phyloP scores from a whole-genome alignment of 106 monocot species.

The Cymbidium sinense region DNA sequence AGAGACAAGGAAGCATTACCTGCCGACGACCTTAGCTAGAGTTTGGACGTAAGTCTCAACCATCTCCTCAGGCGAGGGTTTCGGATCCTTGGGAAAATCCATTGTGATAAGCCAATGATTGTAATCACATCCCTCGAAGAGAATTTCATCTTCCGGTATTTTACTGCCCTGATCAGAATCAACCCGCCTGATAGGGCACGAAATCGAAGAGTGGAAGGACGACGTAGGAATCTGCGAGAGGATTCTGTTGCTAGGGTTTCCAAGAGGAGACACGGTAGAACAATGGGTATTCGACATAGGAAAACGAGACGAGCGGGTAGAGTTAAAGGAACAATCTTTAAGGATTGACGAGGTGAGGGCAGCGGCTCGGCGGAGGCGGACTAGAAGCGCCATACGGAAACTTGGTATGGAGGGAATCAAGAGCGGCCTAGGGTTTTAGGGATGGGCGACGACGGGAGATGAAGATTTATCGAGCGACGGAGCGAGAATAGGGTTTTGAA shows the following conservation, averaged over 20 bases:
- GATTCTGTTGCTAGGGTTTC: slow-evolving; percentile 5
- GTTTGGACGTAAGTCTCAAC: slow-evolving; percentile 95
- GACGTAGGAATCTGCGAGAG: not conserved
- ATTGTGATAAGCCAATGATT: slow-evolving; percentile 99
- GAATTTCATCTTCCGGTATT: slow-evolving; percentile 71
- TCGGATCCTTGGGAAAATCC: slow-evolving; percentile 84
- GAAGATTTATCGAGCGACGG: no score
- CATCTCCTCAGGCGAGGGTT: slow-evolving; percentile 87
- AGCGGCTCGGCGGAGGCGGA: slow-evolving; percentile 59
- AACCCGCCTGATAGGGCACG: slow-evolving; percentile 13
- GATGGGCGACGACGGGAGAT: not conserved
- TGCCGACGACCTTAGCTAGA: slow-evolving; percentile 81
- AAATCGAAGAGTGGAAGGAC: slow-evolving; percentile 44
- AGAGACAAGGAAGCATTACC: slow-evolving; percentile 27
- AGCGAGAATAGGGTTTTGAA: no score
- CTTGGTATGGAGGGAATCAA: not conserved
- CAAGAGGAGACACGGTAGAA: not conserved
- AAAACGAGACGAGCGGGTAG: slow-evolving; percentile 9
- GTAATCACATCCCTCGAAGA: slow-evolving; percentile 94
- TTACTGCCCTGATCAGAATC: slow-evolving; percentile 30
- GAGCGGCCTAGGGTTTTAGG: slow-evolving; percentile 1
- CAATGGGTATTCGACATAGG: not conserved
- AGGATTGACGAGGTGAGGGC: slow-evolving; percentile 37
- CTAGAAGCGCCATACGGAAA: slow-evolving; percentile 33
- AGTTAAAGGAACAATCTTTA: slow-evolving; percentile 6